Base-by-base conservation (phyloP, 805 yeast genomes). In the Ascoidea asiatica region DNA sequence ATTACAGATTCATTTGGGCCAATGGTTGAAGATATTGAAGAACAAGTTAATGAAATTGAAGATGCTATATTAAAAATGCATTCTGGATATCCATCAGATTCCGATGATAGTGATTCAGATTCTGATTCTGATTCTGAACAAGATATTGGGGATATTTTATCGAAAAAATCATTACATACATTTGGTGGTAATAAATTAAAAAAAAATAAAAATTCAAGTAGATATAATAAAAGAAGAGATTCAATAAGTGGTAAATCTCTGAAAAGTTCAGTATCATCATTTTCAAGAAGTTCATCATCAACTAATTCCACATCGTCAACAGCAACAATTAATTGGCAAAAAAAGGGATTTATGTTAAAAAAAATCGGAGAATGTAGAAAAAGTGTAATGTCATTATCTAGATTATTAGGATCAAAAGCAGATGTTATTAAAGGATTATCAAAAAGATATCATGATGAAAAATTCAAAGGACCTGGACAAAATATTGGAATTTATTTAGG, bases 1-100 rank as follows among this genome's bases (percentile, higher is more conserved):
- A 86, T 92, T 50, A 90, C 97, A 0, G 98, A 92, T 67, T 95
- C 95, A 0, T 92, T 86, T 67, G 97, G 95, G 1, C 98, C 98
- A 2, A 77, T 92, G 81, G 89, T 92, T 50, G 94, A 86, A 47
- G 76, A 90, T 41, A 89, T 92, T 43, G 97, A 92, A 57, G 87
- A 80, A 47, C 98, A 92, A 55, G 97, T 92, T 19, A 87, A 88
- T 58, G 73, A 77, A n/a, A 92, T 92, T 49, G 98, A 92, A 56
- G 96, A 90, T 55, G 83, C 89, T 2, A 90, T 92, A 43, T 66
- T 92, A 53, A 71, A 73, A 46, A 81, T 92, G 90, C 94, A 90
- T 59, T 80, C 88, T 19, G 79, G 81, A 1, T 60, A 53, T 5
- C 73, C 64, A 35, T 55, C 57, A 20, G 65, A 59, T 42, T 62